These are phyloP conservation scores for Dipodascopsis tothii DNA, from an alignment of 805 yeast species.

Conservation along the genomic window DNA sequence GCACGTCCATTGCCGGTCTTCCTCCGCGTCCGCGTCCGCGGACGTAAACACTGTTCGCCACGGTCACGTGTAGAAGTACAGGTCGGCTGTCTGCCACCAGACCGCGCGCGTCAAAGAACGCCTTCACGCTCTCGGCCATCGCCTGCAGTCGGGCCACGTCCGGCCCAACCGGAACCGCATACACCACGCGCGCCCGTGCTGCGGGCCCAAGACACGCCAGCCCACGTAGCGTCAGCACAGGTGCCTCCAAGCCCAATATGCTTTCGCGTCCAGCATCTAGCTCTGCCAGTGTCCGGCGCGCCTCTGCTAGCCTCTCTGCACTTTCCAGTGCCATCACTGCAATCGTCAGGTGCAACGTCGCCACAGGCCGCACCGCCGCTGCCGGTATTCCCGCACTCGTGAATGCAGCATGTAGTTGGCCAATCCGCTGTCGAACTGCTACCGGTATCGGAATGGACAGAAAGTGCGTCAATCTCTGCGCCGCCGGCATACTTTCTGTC, in stretches of 20 bases:
- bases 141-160: slow-evolving; percentile 5
- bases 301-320: not conserved
- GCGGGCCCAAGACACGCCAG: not conserved
- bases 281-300: slow-evolving; percentile 1
- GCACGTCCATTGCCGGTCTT: slow-evolving; percentile 10
- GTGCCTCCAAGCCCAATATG: too few relatives aligned
- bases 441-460: slow-evolving; percentile 9
- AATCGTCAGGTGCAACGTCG: slow-evolving; percentile 13
- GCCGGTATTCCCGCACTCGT: slow-evolving; percentile 6
- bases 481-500: too few relatives aligned
- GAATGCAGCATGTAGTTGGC: not conserved
- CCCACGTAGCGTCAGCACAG: slow-evolving; percentile 6
- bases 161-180: slow-evolving; percentile 6
- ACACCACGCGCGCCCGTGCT: slow-evolving; percentile 10
- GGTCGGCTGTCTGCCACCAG: slow-evolving; percentile 1
- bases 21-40: not conserved
- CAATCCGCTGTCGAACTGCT: slow-evolving; percentile 1
- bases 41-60: slow-evolving; percentile 7
- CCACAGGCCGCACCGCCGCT: slow-evolving; percentile 7
- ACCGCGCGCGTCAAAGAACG: slow-evolving; percentile 7
- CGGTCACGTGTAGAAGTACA: slow-evolving; percentile 16
- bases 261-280: not conserved
- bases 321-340: slow-evolving; percentile 10
- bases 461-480: slow-evolving; percentile 11
- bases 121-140: slow-evolving; percentile 9